These are phyloP conservation scores for Suhomyces bribrorum DNA, from an alignment of 1,139 yeast genomes.

Conservation along the genomic window DNA sequence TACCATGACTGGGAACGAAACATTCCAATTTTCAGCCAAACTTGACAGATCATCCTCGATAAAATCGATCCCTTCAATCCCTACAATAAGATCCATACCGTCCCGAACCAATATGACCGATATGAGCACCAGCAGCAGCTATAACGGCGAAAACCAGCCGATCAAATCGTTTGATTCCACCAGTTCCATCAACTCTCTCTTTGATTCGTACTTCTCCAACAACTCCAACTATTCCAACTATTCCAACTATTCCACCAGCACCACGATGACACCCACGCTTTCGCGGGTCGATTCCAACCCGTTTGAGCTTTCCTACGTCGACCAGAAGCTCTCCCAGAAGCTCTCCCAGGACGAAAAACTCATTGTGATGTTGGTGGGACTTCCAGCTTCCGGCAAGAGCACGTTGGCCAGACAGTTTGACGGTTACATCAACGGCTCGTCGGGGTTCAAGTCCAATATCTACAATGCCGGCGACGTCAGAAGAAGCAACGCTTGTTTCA, in stretches of 20 bases:
- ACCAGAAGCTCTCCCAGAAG: constrained; percentile 9
- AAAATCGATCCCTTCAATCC: no score
- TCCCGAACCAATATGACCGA: neutral
- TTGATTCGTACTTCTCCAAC: constrained; percentile 28
- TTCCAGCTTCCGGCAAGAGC: constrained; percentile 75
- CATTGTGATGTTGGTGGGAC: constrained; percentile 56
- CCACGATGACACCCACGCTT: constrained; percentile 17
- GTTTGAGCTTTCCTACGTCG: constrained; percentile 1
- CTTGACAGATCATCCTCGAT: neutral
- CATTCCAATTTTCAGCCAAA: neutral
- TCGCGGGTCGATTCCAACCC: constrained; percentile 17
- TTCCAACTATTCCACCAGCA: constrained; percentile 20
- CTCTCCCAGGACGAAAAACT: constrained; percentile 18
- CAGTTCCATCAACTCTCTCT: constrained; percentile 30
- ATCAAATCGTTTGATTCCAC: constrained; percentile 21
- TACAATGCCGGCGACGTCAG: constrained; percentile 31
- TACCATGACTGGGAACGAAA: neutral
- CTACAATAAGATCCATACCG: no score
- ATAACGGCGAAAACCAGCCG: neutral
- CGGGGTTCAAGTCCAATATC: constrained; percentile 34
- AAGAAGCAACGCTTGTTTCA: constrained; percentile 50
- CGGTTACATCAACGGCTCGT: constrained; percentile 33
- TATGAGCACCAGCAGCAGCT: neutral
- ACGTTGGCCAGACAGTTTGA: constrained; percentile 58
- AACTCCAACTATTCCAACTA: constrained; percentile 34